Percentiles rank a stretch among this genome's conserved stretches.
phyloP scores from a whole-genome alignment of 2,329 filamentous ascomycete genomes.

The Phaeosphaeriaceae sp. region DNA sequence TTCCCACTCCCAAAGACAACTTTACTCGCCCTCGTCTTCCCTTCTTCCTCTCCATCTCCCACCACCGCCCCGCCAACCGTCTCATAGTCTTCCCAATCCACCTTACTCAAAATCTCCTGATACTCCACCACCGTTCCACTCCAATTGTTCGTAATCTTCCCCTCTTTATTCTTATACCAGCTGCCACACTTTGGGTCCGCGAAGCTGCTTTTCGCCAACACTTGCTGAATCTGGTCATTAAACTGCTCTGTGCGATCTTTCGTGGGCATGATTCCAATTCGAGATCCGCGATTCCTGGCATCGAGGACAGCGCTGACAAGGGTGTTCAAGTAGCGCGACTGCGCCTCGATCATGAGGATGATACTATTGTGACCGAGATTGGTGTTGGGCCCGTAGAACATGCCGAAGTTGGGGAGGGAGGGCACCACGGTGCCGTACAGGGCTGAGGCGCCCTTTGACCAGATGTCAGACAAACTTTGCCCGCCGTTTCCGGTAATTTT shows the following conservation, averaged over 20 bases:
- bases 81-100: slow-evolving; percentile 58
- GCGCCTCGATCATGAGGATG: slow-evolving; percentile 69
- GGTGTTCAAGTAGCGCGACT: slow-evolving; percentile 62
- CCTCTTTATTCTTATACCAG: slow-evolving; percentile 66
- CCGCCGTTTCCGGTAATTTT: slow-evolving; percentile 57
- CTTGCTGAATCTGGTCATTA: slow-evolving; percentile 57
- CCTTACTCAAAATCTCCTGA: slow-evolving; percentile 55
- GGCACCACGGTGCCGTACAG: slow-evolving; percentile 62
- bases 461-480: slow-evolving; percentile 58
- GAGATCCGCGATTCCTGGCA: slow-evolving; percentile 50
- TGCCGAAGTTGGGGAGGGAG: slow-evolving; percentile 63
- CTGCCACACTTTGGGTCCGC: slow-evolving; percentile 62
- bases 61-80: slow-evolving; percentile 15
- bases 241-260: slow-evolving; percentile 49
- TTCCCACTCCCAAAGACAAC: slow-evolving; percentile 45
- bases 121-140: slow-evolving; percentile 63
- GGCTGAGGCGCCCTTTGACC: slow-evolving; percentile 61
- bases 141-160: slow-evolving; percentile 67
- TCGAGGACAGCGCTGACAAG: slow-evolving; percentile 59
- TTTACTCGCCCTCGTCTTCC: slow-evolving; percentile 33
- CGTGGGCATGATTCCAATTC: slow-evolving; percentile 57
- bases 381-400: slow-evolving; percentile 68
- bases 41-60: background rate
- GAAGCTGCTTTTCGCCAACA: slow-evolving; percentile 57
- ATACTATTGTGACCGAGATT: slow-evolving; percentile 64